Evolutionary conservation across 2,329 filamentous ascomycete species (phyloP), one percentile per base, ranked within the genome.

Genomic region (Botrytis hyacinthi): DNA sequence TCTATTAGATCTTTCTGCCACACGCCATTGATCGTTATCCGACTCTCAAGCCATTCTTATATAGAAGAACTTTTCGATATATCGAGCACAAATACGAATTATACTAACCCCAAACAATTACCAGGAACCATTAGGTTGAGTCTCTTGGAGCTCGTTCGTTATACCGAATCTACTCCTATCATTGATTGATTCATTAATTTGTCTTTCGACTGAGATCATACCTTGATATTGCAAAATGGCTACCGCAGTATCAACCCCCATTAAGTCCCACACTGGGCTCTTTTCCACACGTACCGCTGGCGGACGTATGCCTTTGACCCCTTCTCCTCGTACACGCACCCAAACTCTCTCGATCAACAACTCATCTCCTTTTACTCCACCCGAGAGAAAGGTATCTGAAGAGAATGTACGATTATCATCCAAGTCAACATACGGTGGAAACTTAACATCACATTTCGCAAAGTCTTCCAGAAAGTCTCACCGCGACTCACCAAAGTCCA

Each of bases 401-500:
- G 88, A 90, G 87, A 82, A 83, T 84, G 81, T 83, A 84, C 82
- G 78, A 83, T 80, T 83, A 78, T 73, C 75, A 42, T 83, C 86
- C 77, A 92, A 94, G 84, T 94, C 94, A 12, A 90, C 94, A 75
- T 96, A 93, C 82, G 90, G 91, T 75, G 92, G 91, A 76, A 95
- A 94, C 83, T 86, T 97, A 74, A 89, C 93, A 76, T 87, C 93
- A 75, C 92, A 94, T 81, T 92, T 97, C 80, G 87, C 92, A 76
- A 92, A 92, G 80, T 91, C 88, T 3, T 84, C 83, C 75, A 92
- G 91, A 85, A 84, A 87, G 59, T 85, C 88, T 59, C 91, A 93
- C 82, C 92, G 93, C 69, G 93, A 96, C 81, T 98, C 95, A 3
- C 94, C 95, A 81, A 98, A 98, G 87, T 98, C 95, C 74, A 98